Percentiles rank a stretch among this genome's conserved stretches.
Evolutionary conservation across 1,284 basidiomycete genomes (phyloP).

Genomic region (Flammula alnicola): DNA sequence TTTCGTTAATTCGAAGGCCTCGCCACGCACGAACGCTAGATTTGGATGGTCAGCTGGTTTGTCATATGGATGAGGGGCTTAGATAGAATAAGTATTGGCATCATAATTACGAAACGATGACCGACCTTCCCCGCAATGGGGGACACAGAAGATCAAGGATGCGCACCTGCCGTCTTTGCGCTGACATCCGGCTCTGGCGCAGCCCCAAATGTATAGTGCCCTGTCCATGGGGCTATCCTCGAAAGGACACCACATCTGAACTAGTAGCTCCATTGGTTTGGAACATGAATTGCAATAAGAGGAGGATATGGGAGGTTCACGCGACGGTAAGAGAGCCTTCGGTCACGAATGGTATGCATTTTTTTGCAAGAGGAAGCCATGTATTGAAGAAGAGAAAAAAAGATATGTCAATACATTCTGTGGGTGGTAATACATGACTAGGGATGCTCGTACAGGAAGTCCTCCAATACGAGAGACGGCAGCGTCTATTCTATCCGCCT

Average conservation of each 20-base stretch:
- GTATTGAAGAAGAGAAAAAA: slow-evolving; percentile 18
- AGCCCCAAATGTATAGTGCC: slow-evolving; percentile 82
- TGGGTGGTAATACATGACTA: slow-evolving; percentile 41
- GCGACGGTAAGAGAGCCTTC: slow-evolving; percentile 61
- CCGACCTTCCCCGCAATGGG: neutral
- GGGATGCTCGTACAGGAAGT: slow-evolving; percentile 75
- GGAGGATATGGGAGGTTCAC: slow-evolving; percentile 57
- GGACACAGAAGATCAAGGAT: neutral
- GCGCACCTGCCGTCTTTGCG: slow-evolving; percentile 67
- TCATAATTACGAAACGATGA: neutral
- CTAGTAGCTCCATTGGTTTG: slow-evolving; percentile 74
- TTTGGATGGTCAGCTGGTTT: neutral
- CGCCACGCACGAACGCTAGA: slow-evolving; percentile 78
- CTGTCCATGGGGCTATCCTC: slow-evolving; percentile 82
- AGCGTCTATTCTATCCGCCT: slow-evolving; percentile 66
- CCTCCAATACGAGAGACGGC: slow-evolving; percentile 86
- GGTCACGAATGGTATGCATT: slow-evolving; percentile 1
- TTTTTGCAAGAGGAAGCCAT: slow-evolving; percentile 9
- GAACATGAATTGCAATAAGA: slow-evolving; percentile 73
- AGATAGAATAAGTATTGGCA: neutral
- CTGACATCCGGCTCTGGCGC: slow-evolving; percentile 69
- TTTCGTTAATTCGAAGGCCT: slow-evolving; percentile 68
- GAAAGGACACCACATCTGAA: slow-evolving; percentile 87
- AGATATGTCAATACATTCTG: slow-evolving; percentile 42
- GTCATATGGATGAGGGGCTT: neutral